Base-by-base conservation (phyloP, 1,139 yeast species). In the Pichia sp. region DNA sequence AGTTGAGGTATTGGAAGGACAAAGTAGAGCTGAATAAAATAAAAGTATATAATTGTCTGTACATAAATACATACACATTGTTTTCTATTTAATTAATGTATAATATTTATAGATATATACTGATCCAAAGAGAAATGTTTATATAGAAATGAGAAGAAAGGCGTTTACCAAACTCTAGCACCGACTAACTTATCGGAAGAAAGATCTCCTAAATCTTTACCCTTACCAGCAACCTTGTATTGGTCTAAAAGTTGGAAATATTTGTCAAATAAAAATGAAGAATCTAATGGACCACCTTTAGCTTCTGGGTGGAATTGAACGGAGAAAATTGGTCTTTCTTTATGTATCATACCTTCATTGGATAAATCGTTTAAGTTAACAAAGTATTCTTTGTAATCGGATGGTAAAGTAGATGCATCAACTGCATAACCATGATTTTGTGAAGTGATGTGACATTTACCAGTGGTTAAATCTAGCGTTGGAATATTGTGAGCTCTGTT, bases 221-320 rank as follows among this genome's bases (percentile, higher is more conserved):
- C 38, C 10, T 35, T 45, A 23, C 67, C 68, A 46, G 64, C 58
- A 43, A 56, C 55, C 62, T 75, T 81, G 70, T 76, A 86, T 32
- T 65, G 66, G 33, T 68, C 71, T 50, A 91, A 80, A 58, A 83
- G 74, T 34, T 70, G 76, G 57, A 91, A 80, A 66, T 86, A 91
- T 65, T 80, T 85, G 70, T 91, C 97, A 56, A 91, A 91, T 63
- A 91, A 71, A 65, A 80, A 86, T 5, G 86, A 74, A 16, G 96
- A 84, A 64, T 91, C 98, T 56, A 83, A 73, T 45, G 98, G 98
- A 54, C 98, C 98, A 54, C 98, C 98, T 70, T 89, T 91, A 47
- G 98, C 98, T 66, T 91, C 98, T 35, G 98, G 98, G 62, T 91
- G 98, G 76, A 91, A 91, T 65, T 91, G 98, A 4, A 95, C 87